Evolutionary conservation across 1,139 yeast species (phyloP).

Genomic region (Debaryomyces sp.): DNA sequence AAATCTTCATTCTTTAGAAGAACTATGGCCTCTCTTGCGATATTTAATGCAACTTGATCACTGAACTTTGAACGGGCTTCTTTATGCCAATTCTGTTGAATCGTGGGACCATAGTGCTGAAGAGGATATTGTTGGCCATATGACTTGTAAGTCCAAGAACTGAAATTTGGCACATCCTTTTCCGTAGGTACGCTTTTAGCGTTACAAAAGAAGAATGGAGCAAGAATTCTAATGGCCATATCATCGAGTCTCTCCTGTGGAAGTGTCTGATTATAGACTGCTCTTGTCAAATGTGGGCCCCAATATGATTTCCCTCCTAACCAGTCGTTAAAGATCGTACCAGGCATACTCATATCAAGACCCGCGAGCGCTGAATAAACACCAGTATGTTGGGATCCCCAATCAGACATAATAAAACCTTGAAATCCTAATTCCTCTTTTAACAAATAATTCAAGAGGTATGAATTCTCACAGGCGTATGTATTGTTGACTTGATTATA

Average conservation of each 20-base stretch:
- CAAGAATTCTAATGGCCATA: constrained; percentile 62
- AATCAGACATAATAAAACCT: constrained; percentile 67
- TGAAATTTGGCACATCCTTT: constrained; percentile 56
- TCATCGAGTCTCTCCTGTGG: constrained; percentile 60
- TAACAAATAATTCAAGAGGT: constrained; percentile 54
- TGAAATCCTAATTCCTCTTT: constrained; percentile 69
- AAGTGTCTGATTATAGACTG: constrained; percentile 58
- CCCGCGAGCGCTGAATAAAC: constrained; percentile 62
- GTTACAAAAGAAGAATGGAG: constrained; percentile 55
- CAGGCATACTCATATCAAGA: constrained; percentile 71
- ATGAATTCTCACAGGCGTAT: constrained; percentile 64
- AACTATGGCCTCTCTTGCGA: constrained; percentile 60
- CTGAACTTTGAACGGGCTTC: constrained; percentile 55
- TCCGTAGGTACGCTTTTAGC: constrained; percentile 34
- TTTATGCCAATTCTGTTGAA: constrained; percentile 56
- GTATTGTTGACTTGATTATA: constrained; percentile 62
- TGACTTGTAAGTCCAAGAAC: constrained; percentile 61
- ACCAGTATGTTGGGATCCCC: constrained; percentile 67
- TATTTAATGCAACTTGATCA: constrained; percentile 51
- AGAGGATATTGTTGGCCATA: constrained; percentile 55
- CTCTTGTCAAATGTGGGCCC: constrained; percentile 60
- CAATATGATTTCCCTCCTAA: constrained; percentile 57
- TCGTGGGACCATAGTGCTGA: constrained; percentile 56
- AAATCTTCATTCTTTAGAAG: constrained; percentile 54
- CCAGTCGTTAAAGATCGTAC: constrained; percentile 57